Evolutionary conservation across 2,329 filamentous ascomycete species (phyloP).

Genomic region (Diaporthe sp.): DNA sequence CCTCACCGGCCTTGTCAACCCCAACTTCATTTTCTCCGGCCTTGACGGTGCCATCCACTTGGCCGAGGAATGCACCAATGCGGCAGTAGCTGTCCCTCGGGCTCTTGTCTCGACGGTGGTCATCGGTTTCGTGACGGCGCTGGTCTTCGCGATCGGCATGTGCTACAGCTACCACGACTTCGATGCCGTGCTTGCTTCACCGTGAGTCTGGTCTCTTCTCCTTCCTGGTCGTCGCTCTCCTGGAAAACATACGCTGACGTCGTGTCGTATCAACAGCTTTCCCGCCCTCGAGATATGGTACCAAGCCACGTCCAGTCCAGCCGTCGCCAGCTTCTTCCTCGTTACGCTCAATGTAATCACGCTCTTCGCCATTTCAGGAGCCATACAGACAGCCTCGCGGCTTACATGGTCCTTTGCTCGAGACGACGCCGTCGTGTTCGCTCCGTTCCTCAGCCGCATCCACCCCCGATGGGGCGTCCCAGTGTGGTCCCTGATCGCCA

Average conservation of each 20-base stretch:
- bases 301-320: slow-evolving; percentile 32
- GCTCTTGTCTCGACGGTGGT: slow-evolving; percentile 51
- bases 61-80: slow-evolving; percentile 53
- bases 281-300: slow-evolving; percentile 40
- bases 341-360: slow-evolving; percentile 4
- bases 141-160: slow-evolving; percentile 51
- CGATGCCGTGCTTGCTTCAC: slow-evolving; percentile 39
- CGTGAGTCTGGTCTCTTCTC: slow-evolving; percentile 8
- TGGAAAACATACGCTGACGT: rapidly evolving
- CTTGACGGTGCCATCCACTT: slow-evolving; percentile 55
- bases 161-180: slow-evolving; percentile 45
- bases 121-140: slow-evolving; percentile 52
- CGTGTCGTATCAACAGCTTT: not conserved
- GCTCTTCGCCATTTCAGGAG: slow-evolving; percentile 38
- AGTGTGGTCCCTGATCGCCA: slow-evolving; percentile 30
- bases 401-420: slow-evolving; percentile 39
- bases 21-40: slow-evolving; percentile 55
- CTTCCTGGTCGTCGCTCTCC: rapidly evolving
- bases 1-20: slow-evolving; percentile 55
- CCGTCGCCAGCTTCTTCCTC: slow-evolving; percentile 35
- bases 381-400: slow-evolving; percentile 37
- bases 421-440: slow-evolving; percentile 36
- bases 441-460: slow-evolving; percentile 20
- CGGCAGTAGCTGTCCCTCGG: slow-evolving; percentile 50
- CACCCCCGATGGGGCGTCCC: slow-evolving; percentile 35